Conservation (phyloP, 345 rosid species). For the Conringia planisiliqua region DNA sequence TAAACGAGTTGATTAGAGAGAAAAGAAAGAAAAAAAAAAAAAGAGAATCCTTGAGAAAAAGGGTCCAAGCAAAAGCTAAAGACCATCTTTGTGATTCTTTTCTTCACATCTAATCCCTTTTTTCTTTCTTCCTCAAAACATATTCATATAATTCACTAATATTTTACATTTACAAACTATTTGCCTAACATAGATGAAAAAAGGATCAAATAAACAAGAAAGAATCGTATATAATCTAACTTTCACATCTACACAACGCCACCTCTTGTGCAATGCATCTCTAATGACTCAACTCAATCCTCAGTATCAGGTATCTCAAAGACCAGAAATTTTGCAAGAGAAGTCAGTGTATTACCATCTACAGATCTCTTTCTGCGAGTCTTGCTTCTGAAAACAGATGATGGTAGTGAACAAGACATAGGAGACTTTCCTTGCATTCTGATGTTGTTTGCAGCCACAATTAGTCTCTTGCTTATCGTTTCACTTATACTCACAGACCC, state of each 20-base stretch:
- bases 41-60: conserved; percentile 5
- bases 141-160: neutral
- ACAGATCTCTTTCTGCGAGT: neutral
- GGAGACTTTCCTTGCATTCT: conserved; percentile 31
- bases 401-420: neutral
- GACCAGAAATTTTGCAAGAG: conserved; percentile 28
- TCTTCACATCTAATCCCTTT: conserved; percentile 12
- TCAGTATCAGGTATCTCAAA: conserved; percentile 24
- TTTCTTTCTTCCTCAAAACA: neutral
- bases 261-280: neutral
- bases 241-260: conserved; percentile 6
- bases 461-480: conserved; percentile 16
- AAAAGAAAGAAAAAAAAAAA: neutral
- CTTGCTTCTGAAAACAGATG: conserved; percentile 22
- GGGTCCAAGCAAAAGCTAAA: conserved; percentile 21
- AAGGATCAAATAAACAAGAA: neutral
- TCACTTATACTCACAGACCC: neutral
- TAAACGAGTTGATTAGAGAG: conserved; percentile 4
- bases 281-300: conserved; percentile 2
- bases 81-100: conserved; percentile 17
- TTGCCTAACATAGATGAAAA: neutral
- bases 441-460: conserved; percentile 32
- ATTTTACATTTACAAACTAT: conserved; percentile 5
- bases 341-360: conserved; percentile 6
- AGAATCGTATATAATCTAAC: neutral